These are phyloP conservation scores for Puccinia polysora DNA, from an alignment of 1,284 basidiomycete genomes.

Conservation along the genomic window DNA sequence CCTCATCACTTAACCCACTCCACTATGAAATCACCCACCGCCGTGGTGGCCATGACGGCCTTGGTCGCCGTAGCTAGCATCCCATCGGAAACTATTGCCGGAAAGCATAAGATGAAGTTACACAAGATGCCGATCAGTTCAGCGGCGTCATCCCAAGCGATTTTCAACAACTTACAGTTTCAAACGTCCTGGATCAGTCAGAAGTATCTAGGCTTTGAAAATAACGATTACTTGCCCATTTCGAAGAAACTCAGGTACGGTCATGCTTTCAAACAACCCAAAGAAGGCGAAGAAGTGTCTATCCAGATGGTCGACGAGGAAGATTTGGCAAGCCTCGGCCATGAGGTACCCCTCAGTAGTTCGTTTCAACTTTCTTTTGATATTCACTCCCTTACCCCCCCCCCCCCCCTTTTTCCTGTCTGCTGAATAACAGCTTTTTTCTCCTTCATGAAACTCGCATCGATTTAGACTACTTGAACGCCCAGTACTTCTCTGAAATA, in stretches of 20 bases:
- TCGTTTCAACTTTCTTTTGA: too few species aligned
- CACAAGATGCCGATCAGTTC: conserved; percentile 65
- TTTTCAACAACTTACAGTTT: conserved; percentile 39
- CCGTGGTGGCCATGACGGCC: conserved; percentile 15
- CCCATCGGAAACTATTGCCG: conserved; percentile 46
- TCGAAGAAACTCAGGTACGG: conserved; percentile 49
- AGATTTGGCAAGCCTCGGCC: conserved; percentile 64
- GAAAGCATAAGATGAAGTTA: conserved; percentile 70
- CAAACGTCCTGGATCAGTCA: conserved; percentile 73
- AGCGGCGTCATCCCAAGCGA: conserved; percentile 63
- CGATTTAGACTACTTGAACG: conserved; percentile 83
- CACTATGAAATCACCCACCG: conserved; percentile 14
- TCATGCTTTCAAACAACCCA: conserved; percentile 57
- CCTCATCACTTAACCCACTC: neutral
- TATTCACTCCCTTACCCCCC: conserved; percentile 5
- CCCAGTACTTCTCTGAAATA: conserved; percentile 93
- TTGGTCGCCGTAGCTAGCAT: neutral
- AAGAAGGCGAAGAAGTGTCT: conserved; percentile 58
- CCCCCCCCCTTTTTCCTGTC: conserved; percentile 19
- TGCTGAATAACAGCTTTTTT: neutral
- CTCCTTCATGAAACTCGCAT: neutral
- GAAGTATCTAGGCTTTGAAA: conserved; percentile 75
- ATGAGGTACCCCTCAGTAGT: conserved; percentile 86
- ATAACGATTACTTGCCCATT: conserved; percentile 63
- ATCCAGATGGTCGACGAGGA: conserved; percentile 51